A percentile compares a stretch with the other conserved stretches of the same genome.
Evolutionary conservation across 2,329 filamentous ascomycete species (phyloP).

Genomic region (Emydomyces testavorans): DNA sequence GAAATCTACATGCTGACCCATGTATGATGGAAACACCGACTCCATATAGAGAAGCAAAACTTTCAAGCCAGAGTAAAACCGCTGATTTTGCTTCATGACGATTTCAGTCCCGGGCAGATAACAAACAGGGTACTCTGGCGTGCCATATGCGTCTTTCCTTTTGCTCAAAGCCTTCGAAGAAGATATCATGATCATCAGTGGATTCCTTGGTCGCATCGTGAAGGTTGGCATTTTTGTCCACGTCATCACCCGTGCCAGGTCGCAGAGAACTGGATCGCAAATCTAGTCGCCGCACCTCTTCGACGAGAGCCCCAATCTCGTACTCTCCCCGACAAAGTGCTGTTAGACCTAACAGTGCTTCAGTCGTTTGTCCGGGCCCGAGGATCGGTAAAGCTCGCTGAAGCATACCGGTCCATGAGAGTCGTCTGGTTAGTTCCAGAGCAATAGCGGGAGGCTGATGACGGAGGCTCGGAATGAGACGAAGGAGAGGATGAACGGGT

Average conservation of each 20-base stretch:
- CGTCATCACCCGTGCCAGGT: slow-evolving; percentile 15
- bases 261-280: slow-evolving; percentile 12
- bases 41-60: too few relatives aligned
- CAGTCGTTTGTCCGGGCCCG: slow-evolving; percentile 45
- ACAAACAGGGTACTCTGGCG: slow-evolving; percentile 24
- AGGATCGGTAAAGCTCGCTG: slow-evolving; percentile 61
- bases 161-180: not conserved
- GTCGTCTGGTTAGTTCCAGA: slow-evolving; percentile 68
- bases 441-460: slow-evolving; percentile 60
- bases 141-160: slow-evolving; percentile 26
- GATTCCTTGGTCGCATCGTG: not conserved
- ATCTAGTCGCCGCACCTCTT: slow-evolving; percentile 55
- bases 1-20: too few relatives aligned
- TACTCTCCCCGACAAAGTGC: slow-evolving; percentile 70
- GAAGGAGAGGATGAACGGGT: slow-evolving; percentile 59
- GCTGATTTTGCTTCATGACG: too few relatives aligned
- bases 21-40: too few relatives aligned
- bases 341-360: slow-evolving; percentile 58
- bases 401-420: slow-evolving; percentile 74
- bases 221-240: not conserved
- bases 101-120: slow-evolving; percentile 20
- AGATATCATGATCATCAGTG: not conserved
- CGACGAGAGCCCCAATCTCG: slow-evolving; percentile 67
- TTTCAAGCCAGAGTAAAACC: too few relatives aligned
- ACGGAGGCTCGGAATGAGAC: slow-evolving; percentile 64